phyloP scores from a whole-genome alignment of 805 yeast genomes.

The Kodamaea kaohsiungensis region DNA sequence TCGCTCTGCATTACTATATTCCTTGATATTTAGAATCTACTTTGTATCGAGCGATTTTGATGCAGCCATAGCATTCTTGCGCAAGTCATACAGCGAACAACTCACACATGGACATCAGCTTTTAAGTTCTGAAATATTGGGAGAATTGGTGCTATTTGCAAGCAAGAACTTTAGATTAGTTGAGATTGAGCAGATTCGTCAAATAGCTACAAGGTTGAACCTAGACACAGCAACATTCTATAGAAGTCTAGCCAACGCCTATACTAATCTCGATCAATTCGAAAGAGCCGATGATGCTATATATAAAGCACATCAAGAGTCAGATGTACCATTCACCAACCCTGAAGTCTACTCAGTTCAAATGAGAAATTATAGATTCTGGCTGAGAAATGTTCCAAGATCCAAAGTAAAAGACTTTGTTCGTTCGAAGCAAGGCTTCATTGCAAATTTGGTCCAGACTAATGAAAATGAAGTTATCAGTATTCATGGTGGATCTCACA shows the following conservation, averaged over 20 bases:
- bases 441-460: conserved; percentile 13
- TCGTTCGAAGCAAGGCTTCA: conserved; percentile 11
- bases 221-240: conserved; percentile 28
- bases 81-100: conserved; percentile 22
- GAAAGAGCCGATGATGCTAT: conserved; percentile 34
- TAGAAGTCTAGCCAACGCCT: conserved; percentile 27
- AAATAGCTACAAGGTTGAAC: conserved; percentile 18
- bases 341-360: conserved; percentile 29
- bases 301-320: conserved; percentile 30
- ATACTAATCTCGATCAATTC: conserved; percentile 30
- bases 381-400: conserved; percentile 22
- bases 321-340: conserved; percentile 31
- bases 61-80: conserved; percentile 28
- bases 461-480: conserved; percentile 14
- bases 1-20: conserved; percentile 26
- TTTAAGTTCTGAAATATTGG: conserved; percentile 18
- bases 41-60: conserved; percentile 26
- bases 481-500: conserved; percentile 5
- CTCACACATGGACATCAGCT: conserved; percentile 13
- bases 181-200: conserved; percentile 19
- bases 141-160: conserved; percentile 22
- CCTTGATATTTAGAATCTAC: conserved; percentile 29
- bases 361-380: conserved; percentile 29
- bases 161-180: conserved; percentile 21
- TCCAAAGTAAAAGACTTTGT: conserved; percentile 12